Conservation (phyloP, 139 green algal species). For the Tetratostichococcus sp. region DNA sequence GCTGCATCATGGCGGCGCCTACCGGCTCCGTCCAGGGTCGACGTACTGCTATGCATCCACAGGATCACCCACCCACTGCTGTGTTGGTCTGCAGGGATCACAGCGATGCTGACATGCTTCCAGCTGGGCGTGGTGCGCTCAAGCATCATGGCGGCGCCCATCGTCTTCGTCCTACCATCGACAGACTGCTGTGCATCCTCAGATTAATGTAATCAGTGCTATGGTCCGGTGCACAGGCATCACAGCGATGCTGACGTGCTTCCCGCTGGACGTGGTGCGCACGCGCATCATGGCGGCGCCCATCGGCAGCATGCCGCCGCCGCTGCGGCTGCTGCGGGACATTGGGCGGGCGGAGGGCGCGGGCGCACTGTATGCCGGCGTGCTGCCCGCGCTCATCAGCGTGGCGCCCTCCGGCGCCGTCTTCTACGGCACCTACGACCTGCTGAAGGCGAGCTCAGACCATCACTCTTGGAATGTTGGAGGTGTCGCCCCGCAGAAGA, state of each 20-base stretch:
- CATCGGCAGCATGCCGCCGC: conserved; percentile 11
- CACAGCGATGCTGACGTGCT: conserved; percentile 67
- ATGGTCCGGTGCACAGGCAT: no score
- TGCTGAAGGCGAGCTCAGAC: conserved; percentile 47
- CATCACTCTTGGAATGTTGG: not conserved
- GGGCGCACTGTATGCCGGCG: conserved; percentile 59
- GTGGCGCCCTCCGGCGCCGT: conserved; percentile 74
- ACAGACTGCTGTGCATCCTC: no score
- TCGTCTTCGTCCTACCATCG: no score
- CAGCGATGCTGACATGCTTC: conserved; percentile 63
- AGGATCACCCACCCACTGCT: no score
- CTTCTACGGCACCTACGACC: conserved; percentile 80
- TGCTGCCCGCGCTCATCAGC: conserved; percentile 62
- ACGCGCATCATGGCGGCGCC: conserved; percentile 58
- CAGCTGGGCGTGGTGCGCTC: conserved; percentile 67
- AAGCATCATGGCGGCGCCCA: conserved; percentile 37
- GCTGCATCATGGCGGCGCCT: no score
- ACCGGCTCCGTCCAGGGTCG: no score
- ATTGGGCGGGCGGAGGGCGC: conserved; percentile 60
- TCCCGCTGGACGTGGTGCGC: conserved; percentile 74
- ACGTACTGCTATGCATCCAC: no score
- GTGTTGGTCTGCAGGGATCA: conserved; percentile 44
- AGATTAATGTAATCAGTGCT: no score
- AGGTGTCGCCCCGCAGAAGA: no score
- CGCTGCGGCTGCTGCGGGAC: conserved; percentile 31